Base-by-base conservation (phyloP, 1,139 yeast species). In the Blastobotrys niveus region DNA sequence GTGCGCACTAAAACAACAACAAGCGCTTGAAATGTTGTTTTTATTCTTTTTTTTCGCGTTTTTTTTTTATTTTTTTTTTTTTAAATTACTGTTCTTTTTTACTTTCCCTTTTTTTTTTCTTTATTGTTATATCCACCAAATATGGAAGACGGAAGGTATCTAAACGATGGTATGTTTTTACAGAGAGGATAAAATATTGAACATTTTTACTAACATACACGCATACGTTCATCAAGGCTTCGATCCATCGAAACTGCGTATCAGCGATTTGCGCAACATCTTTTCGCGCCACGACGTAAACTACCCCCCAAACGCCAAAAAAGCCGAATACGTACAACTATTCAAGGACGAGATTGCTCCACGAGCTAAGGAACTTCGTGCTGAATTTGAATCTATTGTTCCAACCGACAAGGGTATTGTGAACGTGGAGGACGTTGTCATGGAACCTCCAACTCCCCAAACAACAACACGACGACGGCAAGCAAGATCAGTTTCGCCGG, bases 191-290 rank as follows among this genome's bases (percentile, higher is more conserved):
- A 32, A 18, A 7, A 10, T 32, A 9, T 32, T 32, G 9, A 5
- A 15, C 20, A 21, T 10, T 15, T 32, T 9, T 32, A 18, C 33
- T 25, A 21, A 20, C 38, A 10, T 22, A 24, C 24, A n/a, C 2
- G 8, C 3, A 19, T 10, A 9, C 12, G n/a, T 17, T 4, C 9
- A 7, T 22, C 18, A 22, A 73, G 87, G 72, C 10, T 84, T 82
- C 59, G 81, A 85, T 57, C 80, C 87, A 10, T 68, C 70, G 35
- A 64, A 73, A 31, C 65, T 82, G 52, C 80, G 77, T 37, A 77
- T 81, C 30, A 75, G 85, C 5, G 77, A 82, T 48, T 68, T 87
- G 56, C 72, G 91, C 53, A 72, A 77, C 32, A 70, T 84, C 33
- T 68, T 87, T 47, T 63, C 70, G 27, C 77, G 74, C 44, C 74